Evolutionary conservation across 768 basidiomycete genomes (phyloP), one percentile per base, ranked within the genome.

Genomic region (Phaeotremella fagi): DNA sequence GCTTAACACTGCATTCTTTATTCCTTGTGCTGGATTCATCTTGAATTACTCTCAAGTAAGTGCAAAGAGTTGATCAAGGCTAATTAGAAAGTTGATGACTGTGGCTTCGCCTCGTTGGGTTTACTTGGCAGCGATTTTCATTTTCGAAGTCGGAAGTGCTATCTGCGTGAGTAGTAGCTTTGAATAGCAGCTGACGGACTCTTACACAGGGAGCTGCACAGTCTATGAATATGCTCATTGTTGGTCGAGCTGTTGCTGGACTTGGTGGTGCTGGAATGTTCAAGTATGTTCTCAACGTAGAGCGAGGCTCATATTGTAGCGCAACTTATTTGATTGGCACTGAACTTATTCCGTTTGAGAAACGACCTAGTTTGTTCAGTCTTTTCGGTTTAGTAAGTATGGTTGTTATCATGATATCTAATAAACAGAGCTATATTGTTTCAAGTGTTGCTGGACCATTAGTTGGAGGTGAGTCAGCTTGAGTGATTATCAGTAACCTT

Each of bases 1-100:
- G 59, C 48, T 60, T 11, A 60, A 59, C 48, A 53, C 54, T 3
- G 55, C 45, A 2, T 64, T 64, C 54, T 64, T 64, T 51, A 64
- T 64, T 25, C 55, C 59, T 16, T 64, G 59, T 45, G 59, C 59
- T 3, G 63, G 59, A 2, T 48, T 31, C 44, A 61, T 64, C 37
- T 44, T 60, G 7, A 36, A 54, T 2, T 64, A 54, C 41, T 57
- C 52, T 36, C 63, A 64, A 31, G 48, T 55, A 25, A 26, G 59
- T 41, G n/a, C n/a, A n/a, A n/a, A n/a, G n/a, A n/a, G n/a, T n/a
- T n/a, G n/a, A n/a, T n/a, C n/a, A n/a, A 33, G 7, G 31, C 16
- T 33, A 33, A 7, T 33, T 16, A 33, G 31, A 7, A 33, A 61
- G 59, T 53, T 61, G 45, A 64, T 64, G 63, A 64, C 63, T 2